Conservation (phyloP, 805 yeast species). For the Isabelozyma heimii region DNA sequence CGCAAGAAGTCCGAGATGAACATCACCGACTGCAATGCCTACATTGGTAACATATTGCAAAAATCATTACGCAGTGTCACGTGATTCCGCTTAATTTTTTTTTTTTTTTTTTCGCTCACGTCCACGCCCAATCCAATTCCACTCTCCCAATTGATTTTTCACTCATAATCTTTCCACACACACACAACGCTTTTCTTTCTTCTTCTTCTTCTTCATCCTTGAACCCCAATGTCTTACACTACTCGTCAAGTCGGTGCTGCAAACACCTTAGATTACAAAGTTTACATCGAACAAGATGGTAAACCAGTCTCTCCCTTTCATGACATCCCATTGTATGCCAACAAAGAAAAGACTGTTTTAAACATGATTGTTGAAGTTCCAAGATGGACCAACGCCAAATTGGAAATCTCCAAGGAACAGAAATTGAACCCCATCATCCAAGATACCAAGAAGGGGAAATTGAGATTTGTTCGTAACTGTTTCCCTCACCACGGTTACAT, state of each 20-base stretch:
- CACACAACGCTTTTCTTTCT: background rate
- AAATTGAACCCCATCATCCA: slow-evolving; percentile 91
- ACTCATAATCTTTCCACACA: background rate
- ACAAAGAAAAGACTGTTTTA: slow-evolving; percentile 78
- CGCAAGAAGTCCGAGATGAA: slow-evolving; percentile 60
- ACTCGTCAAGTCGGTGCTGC: slow-evolving; percentile 95
- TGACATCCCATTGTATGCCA: slow-evolving; percentile 73
- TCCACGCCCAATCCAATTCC: background rate
- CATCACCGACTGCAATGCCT: slow-evolving; percentile 15
- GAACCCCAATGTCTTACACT: slow-evolving; percentile 60
- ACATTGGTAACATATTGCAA: background rate
- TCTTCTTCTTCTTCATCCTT: background rate
- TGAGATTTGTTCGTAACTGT: slow-evolving; percentile 93
- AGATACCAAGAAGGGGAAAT: slow-evolving; percentile 96
- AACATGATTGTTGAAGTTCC: slow-evolving; percentile 94
- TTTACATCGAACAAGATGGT: slow-evolving; percentile 88
- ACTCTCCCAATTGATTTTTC: background rate
- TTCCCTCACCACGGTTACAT: slow-evolving; percentile 99
- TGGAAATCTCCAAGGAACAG: slow-evolving; percentile 86
- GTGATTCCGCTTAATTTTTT: background rate
- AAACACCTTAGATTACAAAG: slow-evolving; percentile 91
- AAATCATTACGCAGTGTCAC: background rate
- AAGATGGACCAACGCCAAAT: slow-evolving; percentile 97
- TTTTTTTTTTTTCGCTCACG: background rate
- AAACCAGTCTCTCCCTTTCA: slow-evolving; percentile 96